Evolutionary conservation across 306 rosid genomes (phyloP).

Genomic region (Pyrus bretschneideri): DNA sequence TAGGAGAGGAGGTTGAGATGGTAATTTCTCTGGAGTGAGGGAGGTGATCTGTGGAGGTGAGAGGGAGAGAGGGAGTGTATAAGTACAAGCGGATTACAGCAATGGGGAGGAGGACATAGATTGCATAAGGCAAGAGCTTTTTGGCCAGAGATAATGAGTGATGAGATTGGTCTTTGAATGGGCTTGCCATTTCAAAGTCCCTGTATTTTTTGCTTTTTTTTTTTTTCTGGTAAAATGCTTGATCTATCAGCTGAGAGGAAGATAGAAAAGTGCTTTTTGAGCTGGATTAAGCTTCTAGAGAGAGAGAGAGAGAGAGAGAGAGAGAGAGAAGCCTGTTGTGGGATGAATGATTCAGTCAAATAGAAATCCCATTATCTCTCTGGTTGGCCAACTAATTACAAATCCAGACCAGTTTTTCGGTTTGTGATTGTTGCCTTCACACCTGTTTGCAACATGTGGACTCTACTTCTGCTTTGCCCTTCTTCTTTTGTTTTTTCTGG

Average conservation of each 20-base stretch:
- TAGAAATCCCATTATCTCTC: constrained; percentile 14
- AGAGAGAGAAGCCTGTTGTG: neutral
- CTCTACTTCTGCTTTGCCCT: neutral
- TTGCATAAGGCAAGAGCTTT: constrained; percentile 47
- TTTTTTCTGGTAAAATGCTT: neutral
- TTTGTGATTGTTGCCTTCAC: constrained; percentile 11
- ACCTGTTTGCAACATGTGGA: constrained; percentile 8
- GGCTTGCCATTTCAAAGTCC: constrained; percentile 37
- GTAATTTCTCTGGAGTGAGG: constrained; percentile 22
- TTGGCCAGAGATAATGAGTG: constrained; percentile 14
- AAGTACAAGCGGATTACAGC: constrained; percentile 57
- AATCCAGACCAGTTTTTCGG: neutral
- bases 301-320: neutral
- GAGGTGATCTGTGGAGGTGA: constrained; percentile 26
- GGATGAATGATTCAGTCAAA: constrained; percentile 12
- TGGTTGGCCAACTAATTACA: constrained; percentile 12
- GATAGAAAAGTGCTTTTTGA: neutral
- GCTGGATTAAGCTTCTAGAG: neutral
- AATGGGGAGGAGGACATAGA: constrained; percentile 59
- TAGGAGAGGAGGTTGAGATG: constrained; percentile 16
- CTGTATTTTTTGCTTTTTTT: neutral
- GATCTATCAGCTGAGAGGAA: constrained; percentile 1
- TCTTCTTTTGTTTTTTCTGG: neutral
- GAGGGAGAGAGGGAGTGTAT: constrained; percentile 42
- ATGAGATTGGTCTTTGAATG: constrained; percentile 40